Evolutionary conservation across 495 filamentous ascomycete species (phyloP), one percentile per base, ranked within the genome.

Genomic region (Talaromyces borbonicus): DNA sequence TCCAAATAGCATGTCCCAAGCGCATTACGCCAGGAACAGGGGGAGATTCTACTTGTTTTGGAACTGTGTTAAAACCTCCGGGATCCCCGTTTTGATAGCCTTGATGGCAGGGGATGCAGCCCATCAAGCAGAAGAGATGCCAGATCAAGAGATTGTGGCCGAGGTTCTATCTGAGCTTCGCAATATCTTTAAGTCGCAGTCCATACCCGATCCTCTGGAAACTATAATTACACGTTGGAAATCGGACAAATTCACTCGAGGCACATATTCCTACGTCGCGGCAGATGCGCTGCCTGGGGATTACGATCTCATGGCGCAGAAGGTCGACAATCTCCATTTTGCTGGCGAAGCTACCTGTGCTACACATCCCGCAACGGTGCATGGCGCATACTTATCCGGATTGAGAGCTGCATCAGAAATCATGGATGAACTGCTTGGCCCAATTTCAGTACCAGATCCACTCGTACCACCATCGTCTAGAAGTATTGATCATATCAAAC

Each of bases 41-140:
- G 92, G 92, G 14, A 81, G 90, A 8, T 95, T 92, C 67, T 99
- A 96, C 55, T 77, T 97, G 53, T 96, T 95, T 76, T 97, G 94
- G 79, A 97, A 99, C 57, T 84, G 87, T 47, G 80, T 87, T 47
- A 84, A 87, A 48, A 93, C 86, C 2, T 87, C 85, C 39, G 92
- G 92, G 5, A 71, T 88, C 25, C 92, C 92, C 3, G 83, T 85
- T 4, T 68, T 98, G 14, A 76, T 96, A 35, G 93, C 88, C 14
- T 76, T 99, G 25, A 96, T 99, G 93, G 88, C 90, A 32, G 92
- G 92, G 15, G 85, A 97, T 55, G 84, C 92, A n/a, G 93, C 90
- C 22, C 80, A 83, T 49, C 79, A 94, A 50, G 84, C 87, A 1
- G 92, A 99, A 63, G 68, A 65, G 33, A 82, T 75, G 8, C 70